Percentiles rank a stretch among this genome's conserved stretches.
Evolutionary conservation across 257 asterid genomes (phyloP).

Genomic region (Nyctanthes arbortristis): DNA sequence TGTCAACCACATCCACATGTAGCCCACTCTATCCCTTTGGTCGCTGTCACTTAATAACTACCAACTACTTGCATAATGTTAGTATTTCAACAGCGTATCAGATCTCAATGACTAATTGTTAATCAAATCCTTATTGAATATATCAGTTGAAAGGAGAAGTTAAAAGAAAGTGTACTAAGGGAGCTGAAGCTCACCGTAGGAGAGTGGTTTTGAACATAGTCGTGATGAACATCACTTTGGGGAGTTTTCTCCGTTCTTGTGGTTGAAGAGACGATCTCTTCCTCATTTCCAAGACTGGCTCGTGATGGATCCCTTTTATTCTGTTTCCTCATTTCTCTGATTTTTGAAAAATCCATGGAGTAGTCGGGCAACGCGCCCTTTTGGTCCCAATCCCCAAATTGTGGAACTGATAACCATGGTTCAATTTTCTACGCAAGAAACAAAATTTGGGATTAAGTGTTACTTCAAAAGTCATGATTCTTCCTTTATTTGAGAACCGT

Average conservation of each 20-base stretch:
- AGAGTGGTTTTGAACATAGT: slow-evolving; percentile 34
- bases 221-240: slow-evolving; percentile 28
- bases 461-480: background rate
- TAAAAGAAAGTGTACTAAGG: background rate
- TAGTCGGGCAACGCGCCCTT: slow-evolving; percentile 57
- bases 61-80: slow-evolving; percentile 20
- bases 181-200: slow-evolving; percentile 36
- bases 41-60: slow-evolving; percentile 19
- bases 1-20: slow-evolving; percentile 29
- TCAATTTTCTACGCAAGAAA: slow-evolving; percentile 31
- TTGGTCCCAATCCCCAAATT: slow-evolving; percentile 66
- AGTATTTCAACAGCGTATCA: background rate
- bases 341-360: slow-evolving; percentile 61
- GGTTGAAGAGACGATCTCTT: slow-evolving; percentile 41
- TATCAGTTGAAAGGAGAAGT: background rate
- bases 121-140: background rate
- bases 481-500: background rate
- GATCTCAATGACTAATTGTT: background rate
- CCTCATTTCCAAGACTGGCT: slow-evolving; percentile 63
- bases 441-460: background rate
- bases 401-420: slow-evolving; percentile 60
- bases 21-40: slow-evolving; percentile 10
- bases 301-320: slow-evolving; percentile 60
- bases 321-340: slow-evolving; percentile 63
- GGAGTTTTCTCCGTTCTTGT: slow-evolving; percentile 29